Base-by-base conservation (phyloP, 805 yeast species). In the Lipomyces kockii region DNA sequence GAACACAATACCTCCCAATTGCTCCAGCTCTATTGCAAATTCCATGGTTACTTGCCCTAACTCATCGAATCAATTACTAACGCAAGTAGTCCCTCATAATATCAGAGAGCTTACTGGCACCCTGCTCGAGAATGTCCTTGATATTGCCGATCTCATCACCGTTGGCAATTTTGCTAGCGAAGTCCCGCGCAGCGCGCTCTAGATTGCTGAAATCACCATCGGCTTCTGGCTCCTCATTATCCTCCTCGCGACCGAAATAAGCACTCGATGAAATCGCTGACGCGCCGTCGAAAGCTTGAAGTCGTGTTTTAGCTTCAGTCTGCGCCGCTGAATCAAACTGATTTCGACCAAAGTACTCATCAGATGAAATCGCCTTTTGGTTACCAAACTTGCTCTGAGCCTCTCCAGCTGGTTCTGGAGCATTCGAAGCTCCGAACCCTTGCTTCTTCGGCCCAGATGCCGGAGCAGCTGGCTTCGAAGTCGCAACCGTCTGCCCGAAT, bases 341-440 rank as follows among this genome's bases (percentile, higher is more conserved):
- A 55, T 93, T 94, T 75, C 97, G 88, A 22, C 97, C 97, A 78
- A 95, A 95, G 75, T 86, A 87, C 80, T 93, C 96, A 79, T 95
- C 98, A 1, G 98, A 93, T 0, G 98, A 95, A 71, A 95, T 95
- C 59, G 93, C 97, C 84, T 91, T 94, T 78, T 93, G 97, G 53
- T 81, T 82, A 65, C 98, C 98, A 77, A 85, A 95, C 80, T 92
- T 91, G 75, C 72, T 74, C 9, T 76, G 76, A 14, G 75, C 80
- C 55, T 77, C 73, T 14, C 71, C 70, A 51, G 72, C 51, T 7
- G 76, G 68, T 62, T 72, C 72, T 6, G 59, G n/a, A 4, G 60
- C 49, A 20, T 62, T 86, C 56, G 86, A 88, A 51, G 85, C 79
- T 35, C 86, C 85, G 55, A 83, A 81, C 4, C 62, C 67, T 70